Conservation (phyloP, 2,329 filamentous ascomycete genomes). For the Colletotrichum trifolii region DNA sequence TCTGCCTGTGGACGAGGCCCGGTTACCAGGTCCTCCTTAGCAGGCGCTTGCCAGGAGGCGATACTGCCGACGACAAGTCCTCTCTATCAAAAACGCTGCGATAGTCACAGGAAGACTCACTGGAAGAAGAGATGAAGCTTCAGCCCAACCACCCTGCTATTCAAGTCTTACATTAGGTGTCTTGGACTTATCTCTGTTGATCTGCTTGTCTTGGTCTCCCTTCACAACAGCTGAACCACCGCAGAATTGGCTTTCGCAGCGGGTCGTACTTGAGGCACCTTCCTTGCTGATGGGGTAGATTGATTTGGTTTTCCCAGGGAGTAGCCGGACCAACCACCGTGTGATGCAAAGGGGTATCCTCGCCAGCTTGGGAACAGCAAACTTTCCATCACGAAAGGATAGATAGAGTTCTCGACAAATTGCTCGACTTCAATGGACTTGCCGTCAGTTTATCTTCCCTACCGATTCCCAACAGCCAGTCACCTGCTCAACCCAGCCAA, state of each 20-base stretch:
- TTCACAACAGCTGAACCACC: background rate
- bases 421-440: background rate
- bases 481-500: constrained; percentile 13
- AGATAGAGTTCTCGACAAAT: background rate
- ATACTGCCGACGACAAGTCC: constrained; percentile 12
- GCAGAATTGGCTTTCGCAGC: constrained; percentile 13
- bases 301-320: constrained; percentile 24
- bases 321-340: constrained; percentile 12
- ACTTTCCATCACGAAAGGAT: background rate
- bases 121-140: background rate
- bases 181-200: constrained; percentile 2
- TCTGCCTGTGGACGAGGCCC: constrained; percentile 5
- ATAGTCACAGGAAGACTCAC: background rate
- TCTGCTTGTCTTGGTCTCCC: constrained; percentile 7
- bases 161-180: constrained; percentile 4
- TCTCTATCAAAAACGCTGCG: constrained; percentile 16
- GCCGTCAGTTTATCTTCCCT: background rate
- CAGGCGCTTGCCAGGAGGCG: constrained; percentile 8
- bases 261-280: constrained; percentile 12
- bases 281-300: background rate
- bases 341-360: constrained; percentile 14
- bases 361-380: background rate
- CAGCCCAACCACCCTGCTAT: background rate
- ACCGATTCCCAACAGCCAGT: background rate
- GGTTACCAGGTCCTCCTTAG: constrained; percentile 13